Conservation (phyloP, 257 asterid genomes). For the Gentiana straminea region DNA sequence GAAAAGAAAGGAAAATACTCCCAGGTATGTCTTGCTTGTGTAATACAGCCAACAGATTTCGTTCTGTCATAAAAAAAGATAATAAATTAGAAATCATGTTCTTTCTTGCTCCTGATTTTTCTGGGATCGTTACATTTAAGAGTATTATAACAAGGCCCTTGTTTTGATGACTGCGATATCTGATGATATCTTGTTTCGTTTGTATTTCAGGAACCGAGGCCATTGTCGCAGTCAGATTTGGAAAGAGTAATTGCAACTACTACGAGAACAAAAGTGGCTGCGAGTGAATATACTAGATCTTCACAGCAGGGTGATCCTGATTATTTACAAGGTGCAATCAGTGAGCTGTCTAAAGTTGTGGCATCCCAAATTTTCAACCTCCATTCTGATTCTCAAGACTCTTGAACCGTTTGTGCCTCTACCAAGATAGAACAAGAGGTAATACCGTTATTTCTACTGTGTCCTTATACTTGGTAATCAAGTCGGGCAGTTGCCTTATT, state of each 20-base stretch:
- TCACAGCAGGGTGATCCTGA: constrained; percentile 36
- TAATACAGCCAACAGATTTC: background rate
- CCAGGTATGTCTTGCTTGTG: constrained; percentile 29
- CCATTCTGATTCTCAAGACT: constrained; percentile 36
- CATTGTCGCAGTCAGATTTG: constrained; percentile 52
- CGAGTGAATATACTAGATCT: constrained; percentile 47
- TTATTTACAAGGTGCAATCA: constrained; percentile 45
- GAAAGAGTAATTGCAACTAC: constrained; percentile 47
- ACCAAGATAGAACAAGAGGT: background rate
- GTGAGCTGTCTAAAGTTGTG: constrained; percentile 43
- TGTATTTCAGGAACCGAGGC: constrained; percentile 53
- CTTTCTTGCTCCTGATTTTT: background rate
- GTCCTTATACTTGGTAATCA: background rate
- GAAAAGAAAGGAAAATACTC: constrained; percentile 53
- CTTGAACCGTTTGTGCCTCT: constrained; percentile 12
- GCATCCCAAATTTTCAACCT: constrained; percentile 46
- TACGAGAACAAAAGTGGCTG: constrained; percentile 58
- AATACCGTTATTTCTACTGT: background rate
- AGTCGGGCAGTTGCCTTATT: too few species aligned
- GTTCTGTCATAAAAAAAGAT: background rate
- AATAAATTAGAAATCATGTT: background rate
- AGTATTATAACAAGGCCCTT: background rate
- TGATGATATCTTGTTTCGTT: background rate
- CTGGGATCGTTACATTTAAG: background rate
- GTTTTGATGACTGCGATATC: background rate